phyloP scores from a whole-genome alignment of 257 asterid genomes.

The Solanum chmielewskii region DNA sequence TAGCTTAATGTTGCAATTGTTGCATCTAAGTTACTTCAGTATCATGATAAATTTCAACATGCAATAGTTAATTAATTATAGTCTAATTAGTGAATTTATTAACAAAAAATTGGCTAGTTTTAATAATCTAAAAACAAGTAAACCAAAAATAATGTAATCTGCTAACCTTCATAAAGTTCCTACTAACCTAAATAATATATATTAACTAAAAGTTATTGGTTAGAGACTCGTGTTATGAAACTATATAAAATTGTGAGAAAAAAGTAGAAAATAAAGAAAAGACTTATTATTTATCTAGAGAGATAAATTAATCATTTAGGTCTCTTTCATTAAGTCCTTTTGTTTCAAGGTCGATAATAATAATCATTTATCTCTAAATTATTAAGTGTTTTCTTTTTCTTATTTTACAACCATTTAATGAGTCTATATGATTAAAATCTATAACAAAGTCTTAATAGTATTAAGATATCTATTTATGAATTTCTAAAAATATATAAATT shows the following conservation, averaged over 20 bases:
- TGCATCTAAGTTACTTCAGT: not conserved
- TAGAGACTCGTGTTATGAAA: not conserved
- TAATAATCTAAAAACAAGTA: not conserved
- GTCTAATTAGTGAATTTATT: not conserved
- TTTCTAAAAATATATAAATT: too few species aligned
- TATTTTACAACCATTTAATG: too few species aligned
- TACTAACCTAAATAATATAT: not conserved
- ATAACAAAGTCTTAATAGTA: too few species aligned
- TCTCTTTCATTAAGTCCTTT: too few species aligned
- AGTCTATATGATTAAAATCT: too few species aligned
- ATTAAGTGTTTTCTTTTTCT: too few species aligned
- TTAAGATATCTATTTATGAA: too few species aligned
- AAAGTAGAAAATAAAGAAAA: not conserved
- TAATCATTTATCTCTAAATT: too few species aligned
- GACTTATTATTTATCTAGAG: not conserved
- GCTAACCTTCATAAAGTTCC: not conserved
- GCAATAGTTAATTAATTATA: not conserved
- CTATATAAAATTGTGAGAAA: not conserved
- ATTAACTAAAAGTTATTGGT: not conserved
- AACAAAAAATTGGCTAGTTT: not conserved
- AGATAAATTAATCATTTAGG: too few species aligned
- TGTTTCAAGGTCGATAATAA: too few species aligned
- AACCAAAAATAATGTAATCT: too few species aligned
- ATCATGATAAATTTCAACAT: not conserved
- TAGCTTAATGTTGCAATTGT: too few species aligned